These are phyloP conservation scores for Zopfia rhizophila DNA, from an alignment of 2,329 filamentous ascomycete species.

Conservation along the genomic window DNA sequence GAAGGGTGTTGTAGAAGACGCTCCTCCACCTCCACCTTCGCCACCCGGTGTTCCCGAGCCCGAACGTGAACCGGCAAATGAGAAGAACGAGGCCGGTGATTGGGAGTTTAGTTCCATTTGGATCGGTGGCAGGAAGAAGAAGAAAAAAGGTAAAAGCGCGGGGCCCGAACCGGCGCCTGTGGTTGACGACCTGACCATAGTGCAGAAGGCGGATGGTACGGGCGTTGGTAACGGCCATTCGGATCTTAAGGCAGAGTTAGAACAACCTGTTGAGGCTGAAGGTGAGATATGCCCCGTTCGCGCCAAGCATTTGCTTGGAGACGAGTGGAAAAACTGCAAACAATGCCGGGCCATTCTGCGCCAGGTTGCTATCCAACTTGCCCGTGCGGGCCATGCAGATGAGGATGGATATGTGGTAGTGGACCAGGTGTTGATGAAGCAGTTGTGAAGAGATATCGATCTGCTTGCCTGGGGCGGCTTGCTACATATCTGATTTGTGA, in stretches of 20 bases:
- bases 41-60: conserved; percentile 24
- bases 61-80: conserved; percentile 43
- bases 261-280: conserved; percentile 9
- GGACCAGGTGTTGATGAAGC: too few species aligned
- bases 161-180: conserved; percentile 46
- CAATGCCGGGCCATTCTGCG: conserved; percentile 18
- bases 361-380: conserved; percentile 21
- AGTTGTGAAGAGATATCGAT: too few species aligned
- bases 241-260: conserved; percentile 8
- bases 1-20: conserved; percentile 54
- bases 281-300: conserved; percentile 15
- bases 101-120: conserved; percentile 51
- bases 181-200: conserved; percentile 37
- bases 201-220: conserved; percentile 56
- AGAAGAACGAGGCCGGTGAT: conserved; percentile 42
- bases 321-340: conserved; percentile 23
- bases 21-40: conserved; percentile 24
- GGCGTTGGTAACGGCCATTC: not conserved
- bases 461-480: too few species aligned
- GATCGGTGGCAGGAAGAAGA: conserved; percentile 58
- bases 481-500: too few species aligned
- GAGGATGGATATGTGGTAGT: too few species aligned
- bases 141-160: conserved; percentile 52
- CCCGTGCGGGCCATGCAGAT: conserved; percentile 3
- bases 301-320: conserved; percentile 20